A percentile compares a stretch with the other conserved stretches of the same genome.
Conservation (phyloP, 2,329 filamentous ascomycete species). For the Ceratocystis variospora region DNA sequence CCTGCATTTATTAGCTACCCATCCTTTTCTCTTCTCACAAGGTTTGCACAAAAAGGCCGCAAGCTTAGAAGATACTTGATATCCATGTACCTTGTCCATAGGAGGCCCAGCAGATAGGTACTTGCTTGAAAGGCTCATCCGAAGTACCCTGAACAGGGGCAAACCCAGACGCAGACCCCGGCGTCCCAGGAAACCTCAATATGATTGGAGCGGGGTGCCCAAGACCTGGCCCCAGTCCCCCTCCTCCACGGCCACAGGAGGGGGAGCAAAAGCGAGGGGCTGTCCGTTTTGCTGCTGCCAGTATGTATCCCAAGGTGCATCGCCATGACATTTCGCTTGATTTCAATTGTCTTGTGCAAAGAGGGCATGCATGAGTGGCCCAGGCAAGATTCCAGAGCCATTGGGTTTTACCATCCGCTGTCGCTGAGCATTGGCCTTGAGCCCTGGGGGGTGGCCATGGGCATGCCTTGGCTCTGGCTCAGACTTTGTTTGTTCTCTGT, state of each 20-base stretch:
- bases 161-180: not conserved
- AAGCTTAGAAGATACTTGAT: not conserved
- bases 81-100: slow-evolving; percentile 3
- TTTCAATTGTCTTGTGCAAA: no score
- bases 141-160: not conserved
- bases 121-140: not conserved
- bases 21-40: not conserved
- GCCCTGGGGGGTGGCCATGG: no score
- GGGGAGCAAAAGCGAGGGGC: no score
- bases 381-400: no score
- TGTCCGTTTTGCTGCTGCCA: no score
- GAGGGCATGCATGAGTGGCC: no score
- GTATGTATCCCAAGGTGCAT: no score
- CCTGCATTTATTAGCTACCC: not conserved
- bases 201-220: not conserved
- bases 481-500: not conserved
- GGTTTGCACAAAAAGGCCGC: not conserved
- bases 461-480: not conserved
- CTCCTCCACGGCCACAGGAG: no score
- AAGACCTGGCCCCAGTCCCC: no score
- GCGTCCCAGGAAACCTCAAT: not conserved
- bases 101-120: not conserved
- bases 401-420: no score
- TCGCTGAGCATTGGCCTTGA: not conserved
- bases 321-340: no score